These are phyloP conservation scores for Ophiostoma perfectum DNA, from an alignment of 2,329 filamentous ascomycete species.

Conservation along the genomic window DNA sequence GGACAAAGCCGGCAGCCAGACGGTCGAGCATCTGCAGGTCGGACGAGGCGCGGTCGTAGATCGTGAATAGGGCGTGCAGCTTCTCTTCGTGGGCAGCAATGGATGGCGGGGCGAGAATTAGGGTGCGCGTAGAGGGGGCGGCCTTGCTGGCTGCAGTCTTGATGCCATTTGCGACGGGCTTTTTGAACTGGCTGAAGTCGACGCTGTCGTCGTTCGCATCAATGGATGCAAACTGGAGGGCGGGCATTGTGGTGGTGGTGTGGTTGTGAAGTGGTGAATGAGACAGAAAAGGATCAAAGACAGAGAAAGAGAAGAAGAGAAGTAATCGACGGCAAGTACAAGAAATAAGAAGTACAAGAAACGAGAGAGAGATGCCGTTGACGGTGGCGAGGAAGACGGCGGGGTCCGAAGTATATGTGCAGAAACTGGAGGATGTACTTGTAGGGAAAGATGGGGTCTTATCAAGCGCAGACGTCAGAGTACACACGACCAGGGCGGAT, in stretches of 20 bases:
- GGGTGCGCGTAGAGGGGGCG: slow-evolving; percentile 23
- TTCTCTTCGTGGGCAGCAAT: slow-evolving; percentile 78
- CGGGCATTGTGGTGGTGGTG: slow-evolving; percentile 23
- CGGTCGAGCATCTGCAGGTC: slow-evolving; percentile 98
- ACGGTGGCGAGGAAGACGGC: slow-evolving; percentile 10
- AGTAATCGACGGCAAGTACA: background rate
- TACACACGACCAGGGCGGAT: background rate
- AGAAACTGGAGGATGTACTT: background rate
- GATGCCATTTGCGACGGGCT: slow-evolving; percentile 6
- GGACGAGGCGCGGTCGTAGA: slow-evolving; percentile 68
- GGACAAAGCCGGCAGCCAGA: slow-evolving; percentile 72
- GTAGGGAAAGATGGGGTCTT: slow-evolving; percentile 11
- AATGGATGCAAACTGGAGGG: slow-evolving; percentile 25
- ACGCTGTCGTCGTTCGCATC: slow-evolving; percentile 26
- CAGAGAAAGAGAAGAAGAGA: background rate
- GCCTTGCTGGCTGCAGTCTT: background rate
- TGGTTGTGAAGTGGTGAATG: background rate
- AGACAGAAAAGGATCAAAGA: background rate
- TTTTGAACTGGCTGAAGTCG: slow-evolving; percentile 21
- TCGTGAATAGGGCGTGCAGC: slow-evolving; percentile 60
- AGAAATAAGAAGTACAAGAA: background rate
- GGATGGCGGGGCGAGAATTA: slow-evolving; percentile 73
- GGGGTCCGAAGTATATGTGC: slow-evolving; percentile 9
- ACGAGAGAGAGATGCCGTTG: background rate
- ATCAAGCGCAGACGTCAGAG: background rate